Conservation (phyloP, 768 basidiomycete species). For the Asterophora lycoperdoides region DNA sequence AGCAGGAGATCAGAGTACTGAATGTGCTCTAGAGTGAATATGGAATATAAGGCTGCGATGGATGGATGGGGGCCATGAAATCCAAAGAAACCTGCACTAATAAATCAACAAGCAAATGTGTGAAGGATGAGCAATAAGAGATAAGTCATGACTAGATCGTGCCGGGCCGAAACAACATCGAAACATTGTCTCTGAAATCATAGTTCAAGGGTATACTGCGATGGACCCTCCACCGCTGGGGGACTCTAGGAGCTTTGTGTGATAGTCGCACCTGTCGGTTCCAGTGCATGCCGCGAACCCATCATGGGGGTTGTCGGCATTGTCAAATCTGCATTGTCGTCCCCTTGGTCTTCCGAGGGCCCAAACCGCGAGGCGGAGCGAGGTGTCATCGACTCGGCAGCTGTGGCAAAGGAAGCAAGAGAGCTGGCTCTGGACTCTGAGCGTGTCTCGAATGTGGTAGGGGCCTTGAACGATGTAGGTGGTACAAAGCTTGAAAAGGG, state of each 20-base stretch:
- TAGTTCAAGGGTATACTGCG: not conserved
- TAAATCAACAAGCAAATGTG: too few relatives aligned
- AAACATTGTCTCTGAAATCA: not conserved
- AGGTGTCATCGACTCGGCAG: slow-evolving; percentile 24
- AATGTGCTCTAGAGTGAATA: too few relatives aligned
- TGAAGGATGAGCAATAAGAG: not conserved
- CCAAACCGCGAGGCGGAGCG: slow-evolving; percentile 5
- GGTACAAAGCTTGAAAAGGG: slow-evolving; percentile 1
- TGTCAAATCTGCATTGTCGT: not conserved
- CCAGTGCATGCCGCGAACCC: slow-evolving; percentile 2
- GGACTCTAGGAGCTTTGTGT: not conserved
- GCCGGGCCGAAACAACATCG: not conserved
- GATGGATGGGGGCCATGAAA: not conserved
- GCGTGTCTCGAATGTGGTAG: slow-evolving; percentile 7
- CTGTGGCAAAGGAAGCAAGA: slow-evolving; percentile 30
- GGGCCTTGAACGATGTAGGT: slow-evolving; percentile 10
- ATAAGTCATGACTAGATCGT: not conserved
- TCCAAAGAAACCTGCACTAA: not conserved
- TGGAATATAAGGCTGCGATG: too few relatives aligned
- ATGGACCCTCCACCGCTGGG: not conserved
- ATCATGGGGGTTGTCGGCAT: slow-evolving; percentile 15
- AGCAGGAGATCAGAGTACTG: too few relatives aligned
- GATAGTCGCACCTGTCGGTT: slow-evolving; percentile 5
- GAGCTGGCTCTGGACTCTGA: slow-evolving; percentile 23
- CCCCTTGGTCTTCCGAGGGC: slow-evolving; percentile 2